phyloP scores from a whole-genome alignment of 2,329 filamentous ascomycete species.

The Neonectria punicea region DNA sequence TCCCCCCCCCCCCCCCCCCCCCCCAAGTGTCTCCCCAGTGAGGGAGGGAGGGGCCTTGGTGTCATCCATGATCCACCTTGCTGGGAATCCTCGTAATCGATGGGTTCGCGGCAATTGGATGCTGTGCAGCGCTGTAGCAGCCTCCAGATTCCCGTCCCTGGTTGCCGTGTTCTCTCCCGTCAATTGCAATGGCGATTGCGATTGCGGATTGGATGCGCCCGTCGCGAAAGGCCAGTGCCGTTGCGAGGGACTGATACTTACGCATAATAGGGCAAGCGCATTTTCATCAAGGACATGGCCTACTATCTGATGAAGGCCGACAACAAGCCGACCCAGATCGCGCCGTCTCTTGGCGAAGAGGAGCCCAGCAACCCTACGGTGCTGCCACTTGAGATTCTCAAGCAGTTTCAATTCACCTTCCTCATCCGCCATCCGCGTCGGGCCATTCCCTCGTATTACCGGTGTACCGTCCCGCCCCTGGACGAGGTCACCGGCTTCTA shows the following conservation, averaged over 20 bases:
- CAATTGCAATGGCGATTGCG: not conserved
- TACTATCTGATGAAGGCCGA: slow-evolving; percentile 88
- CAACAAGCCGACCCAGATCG: slow-evolving; percentile 73
- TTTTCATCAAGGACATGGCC: slow-evolving; percentile 98
- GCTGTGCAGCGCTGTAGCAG: not conserved
- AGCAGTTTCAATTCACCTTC: slow-evolving; percentile 92
- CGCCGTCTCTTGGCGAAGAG: slow-evolving; percentile 77
- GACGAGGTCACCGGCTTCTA: slow-evolving; percentile 85
- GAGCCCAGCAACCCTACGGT: slow-evolving; percentile 86
- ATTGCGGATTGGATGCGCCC: not conserved
- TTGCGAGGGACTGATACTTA: slow-evolving; percentile 36
- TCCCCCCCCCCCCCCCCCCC: not conserved
- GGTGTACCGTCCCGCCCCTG: slow-evolving; percentile 91
- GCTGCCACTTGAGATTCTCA: slow-evolving; percentile 77
- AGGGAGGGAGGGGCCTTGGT: not conserved
- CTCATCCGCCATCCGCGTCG: slow-evolving; percentile 95
- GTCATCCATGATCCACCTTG: not conserved
- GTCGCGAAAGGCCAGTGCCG: not conserved
- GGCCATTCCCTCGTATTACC: slow-evolving; percentile 92
- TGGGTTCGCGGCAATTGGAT: not conserved
- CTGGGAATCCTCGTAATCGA: not conserved
- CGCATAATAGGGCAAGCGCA: slow-evolving; percentile 77
- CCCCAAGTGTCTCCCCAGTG: slow-evolving; percentile 10
- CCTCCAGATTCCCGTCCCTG: not conserved
- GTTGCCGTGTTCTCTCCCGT: not conserved